Base-by-base conservation (phyloP, 306 rosid genomes). In the Rosa persica region DNA sequence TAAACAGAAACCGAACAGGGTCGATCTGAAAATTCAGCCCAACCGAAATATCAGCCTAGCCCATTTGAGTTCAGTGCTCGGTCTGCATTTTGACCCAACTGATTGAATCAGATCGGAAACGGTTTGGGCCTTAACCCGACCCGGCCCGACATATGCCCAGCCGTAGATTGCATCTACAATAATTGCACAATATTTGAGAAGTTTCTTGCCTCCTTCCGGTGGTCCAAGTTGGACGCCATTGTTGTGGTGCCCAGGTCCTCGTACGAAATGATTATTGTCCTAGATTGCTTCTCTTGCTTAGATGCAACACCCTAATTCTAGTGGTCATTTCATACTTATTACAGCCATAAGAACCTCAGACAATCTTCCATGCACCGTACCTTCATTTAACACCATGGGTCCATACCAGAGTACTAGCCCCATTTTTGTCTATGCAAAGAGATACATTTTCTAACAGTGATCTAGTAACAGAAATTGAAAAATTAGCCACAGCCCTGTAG, bases 211-310 rank as follows among this genome's bases (percentile, higher is more conserved):
- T 12, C 67, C 67, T 62, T 62, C 51, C 23, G 17, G 25, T 68
- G 44, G 49, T 23, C 27, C 38, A 43, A 43, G 38, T 70, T 25
- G 20, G 39, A 25, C 47, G 74, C 74, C 74, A 25, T 70, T 70
- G 44, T 65, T 65, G 73, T 15, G 74, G 25, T 70, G 58, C 58
- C 25, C 58, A 8, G 57, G 20, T 70, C 5, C 16, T 4, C 15
- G 42, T 46, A 70, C 74, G 4, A 46, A 13, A 23, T 70, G 3
- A 15, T 70, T 70, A 40, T 70, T 46, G 58, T 70, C 58, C 74
- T 43, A 11, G 72, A 69, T 19, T 12, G 43, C 20, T 43, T 43
- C 17, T 43, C 36, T 22, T 62, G 40, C 39, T 62, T 27, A 30
- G 67, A 62, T 62, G 54, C 54, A 11, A 12, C 34, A 9, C 55